Evolutionary conservation across 2,329 filamentous ascomycete species (phyloP).

Genomic region (Alternaria sp.): DNA sequence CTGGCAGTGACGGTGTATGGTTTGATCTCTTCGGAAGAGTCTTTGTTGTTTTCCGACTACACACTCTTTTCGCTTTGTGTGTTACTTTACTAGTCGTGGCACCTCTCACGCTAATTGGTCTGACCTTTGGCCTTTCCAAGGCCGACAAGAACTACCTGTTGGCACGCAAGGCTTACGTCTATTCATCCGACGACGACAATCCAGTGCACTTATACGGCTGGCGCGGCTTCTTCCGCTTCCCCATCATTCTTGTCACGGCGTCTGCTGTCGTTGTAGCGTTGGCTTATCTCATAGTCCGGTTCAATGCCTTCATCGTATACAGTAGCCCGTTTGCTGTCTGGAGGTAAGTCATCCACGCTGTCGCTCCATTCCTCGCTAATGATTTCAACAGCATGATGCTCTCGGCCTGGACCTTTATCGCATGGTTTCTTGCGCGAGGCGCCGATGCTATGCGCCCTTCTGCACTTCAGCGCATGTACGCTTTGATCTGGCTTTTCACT

Average conservation of each 20-base stretch:
- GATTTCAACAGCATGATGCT: slow-evolving; percentile 71
- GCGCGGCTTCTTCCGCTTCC: slow-evolving; percentile 85
- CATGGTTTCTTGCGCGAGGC: slow-evolving; percentile 83
- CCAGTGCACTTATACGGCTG: slow-evolving; percentile 74
- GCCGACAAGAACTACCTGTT: slow-evolving; percentile 91
- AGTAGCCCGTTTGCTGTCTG: slow-evolving; percentile 88
- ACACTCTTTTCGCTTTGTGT: slow-evolving; percentile 87
- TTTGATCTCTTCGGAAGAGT: slow-evolving; percentile 87
- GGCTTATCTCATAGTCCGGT: slow-evolving; percentile 77
- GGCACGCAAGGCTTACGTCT: slow-evolving; percentile 68
- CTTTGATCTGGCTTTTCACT: slow-evolving; percentile 83
- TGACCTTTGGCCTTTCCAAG: slow-evolving; percentile 73
- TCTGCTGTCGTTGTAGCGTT: slow-evolving; percentile 74
- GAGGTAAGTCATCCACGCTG: slow-evolving; percentile 52
- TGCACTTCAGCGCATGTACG: slow-evolving; percentile 83
- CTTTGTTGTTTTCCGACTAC: slow-evolving; percentile 80
- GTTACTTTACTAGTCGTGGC: slow-evolving; percentile 82
- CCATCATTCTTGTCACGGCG: slow-evolving; percentile 74
- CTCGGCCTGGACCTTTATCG: slow-evolving; percentile 78
- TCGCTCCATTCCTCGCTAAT: slow-evolving; percentile 11
- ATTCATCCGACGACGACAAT: slow-evolving; percentile 66
- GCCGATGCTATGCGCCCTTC: slow-evolving; percentile 83
- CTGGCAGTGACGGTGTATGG: slow-evolving; percentile 79
- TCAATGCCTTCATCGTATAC: slow-evolving; percentile 92
- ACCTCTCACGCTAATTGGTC: slow-evolving; percentile 74